Base-by-base conservation (phyloP, 225 moss, liverwort and hornwort species). In the Neckera pumila region DNA sequence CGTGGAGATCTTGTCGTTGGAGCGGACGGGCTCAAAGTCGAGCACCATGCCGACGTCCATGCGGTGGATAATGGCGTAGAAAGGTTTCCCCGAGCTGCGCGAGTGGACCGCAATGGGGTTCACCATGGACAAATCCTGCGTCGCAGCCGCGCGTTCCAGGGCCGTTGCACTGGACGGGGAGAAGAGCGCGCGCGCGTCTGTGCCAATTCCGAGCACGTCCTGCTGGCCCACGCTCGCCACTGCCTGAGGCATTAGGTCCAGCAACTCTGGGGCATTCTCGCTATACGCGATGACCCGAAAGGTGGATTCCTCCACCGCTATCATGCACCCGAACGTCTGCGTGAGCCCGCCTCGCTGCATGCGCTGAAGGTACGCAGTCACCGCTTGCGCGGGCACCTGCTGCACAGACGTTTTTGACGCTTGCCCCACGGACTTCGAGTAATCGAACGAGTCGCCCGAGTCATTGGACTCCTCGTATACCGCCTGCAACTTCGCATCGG, bases 311-410 rank as follows among this genome's bases (percentile, higher is more conserved):
- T 92, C 92, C 36, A 91, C 91, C 11, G 90, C 90, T 40, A 93
- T 82, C 91, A 93, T 92, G 73, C 91, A 92, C 57, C 93, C 93
- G 45, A 92, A 93, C 10, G 92, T 92, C 53, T 93, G 93, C 61
- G 87, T 90, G 23, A 93, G 90, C 9, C 93, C 93, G 17, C 93
- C 93, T 49, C 93, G 88, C 85, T 93, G 93, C 93, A 93, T 93
- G 22, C 93, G 93, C 87, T 93, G 93, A 12, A 93, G 90, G 85
- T 93, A 93, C 12, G 92, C 93, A 4, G 93, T 93, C 12, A 93
- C 93, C 8, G 92, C 91, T 51, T 92, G 92, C 16, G 93, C 75
- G 8, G 93, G 93, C 34, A 93, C 91, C 87, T 82, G 90, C 69
- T 87, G 85, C 58, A 56, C 87, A 14, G 70, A 31, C 1, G 88